phyloP scores from a whole-genome alignment of 768 basidiomycete species.

The Trametes coccinea region DNA sequence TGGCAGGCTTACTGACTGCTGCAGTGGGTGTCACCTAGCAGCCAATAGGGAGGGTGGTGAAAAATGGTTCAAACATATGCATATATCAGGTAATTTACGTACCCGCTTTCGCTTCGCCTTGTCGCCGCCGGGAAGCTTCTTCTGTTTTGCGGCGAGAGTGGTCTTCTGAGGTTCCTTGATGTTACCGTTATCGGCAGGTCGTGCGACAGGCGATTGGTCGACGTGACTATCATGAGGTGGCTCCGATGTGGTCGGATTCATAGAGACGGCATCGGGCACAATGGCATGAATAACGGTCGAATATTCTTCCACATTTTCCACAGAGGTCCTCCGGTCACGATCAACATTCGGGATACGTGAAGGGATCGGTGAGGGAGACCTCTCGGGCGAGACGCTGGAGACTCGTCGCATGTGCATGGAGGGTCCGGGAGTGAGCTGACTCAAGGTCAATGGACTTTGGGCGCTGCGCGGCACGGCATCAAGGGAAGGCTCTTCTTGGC shows the following conservation, averaged over 20 bases:
- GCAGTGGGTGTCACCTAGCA: constrained; percentile 14
- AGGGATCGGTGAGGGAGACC: not conserved
- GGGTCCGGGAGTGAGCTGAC: constrained; percentile 44
- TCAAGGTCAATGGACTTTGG: constrained; percentile 39
- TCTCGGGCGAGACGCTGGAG: constrained; percentile 4
- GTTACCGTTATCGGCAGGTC: constrained; percentile 6
- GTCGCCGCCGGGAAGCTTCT: constrained; percentile 15
- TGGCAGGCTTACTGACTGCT: constrained; percentile 17
- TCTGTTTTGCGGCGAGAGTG: constrained; percentile 1
- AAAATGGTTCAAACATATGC: not conserved
- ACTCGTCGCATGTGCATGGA: not conserved
- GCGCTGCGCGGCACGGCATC: constrained; percentile 1
- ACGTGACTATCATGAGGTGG: not conserved
- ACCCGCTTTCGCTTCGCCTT: constrained; percentile 22
- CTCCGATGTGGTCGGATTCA: not conserved
- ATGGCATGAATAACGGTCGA: not conserved
- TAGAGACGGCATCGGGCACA: not conserved
- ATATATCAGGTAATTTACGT: constrained; percentile 1
- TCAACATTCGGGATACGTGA: not conserved
- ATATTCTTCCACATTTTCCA: not conserved
- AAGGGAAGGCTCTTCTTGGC: constrained; percentile 5
- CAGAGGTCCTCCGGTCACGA: too few relatives aligned
- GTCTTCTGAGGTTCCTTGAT: constrained; percentile 7
- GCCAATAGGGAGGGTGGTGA: not conserved
- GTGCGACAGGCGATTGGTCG: not conserved